Evolutionary conservation across 2,329 filamentous ascomycete species (phyloP), one percentile per base, ranked within the genome.

Genomic region (Neoascochyta sp.): DNA sequence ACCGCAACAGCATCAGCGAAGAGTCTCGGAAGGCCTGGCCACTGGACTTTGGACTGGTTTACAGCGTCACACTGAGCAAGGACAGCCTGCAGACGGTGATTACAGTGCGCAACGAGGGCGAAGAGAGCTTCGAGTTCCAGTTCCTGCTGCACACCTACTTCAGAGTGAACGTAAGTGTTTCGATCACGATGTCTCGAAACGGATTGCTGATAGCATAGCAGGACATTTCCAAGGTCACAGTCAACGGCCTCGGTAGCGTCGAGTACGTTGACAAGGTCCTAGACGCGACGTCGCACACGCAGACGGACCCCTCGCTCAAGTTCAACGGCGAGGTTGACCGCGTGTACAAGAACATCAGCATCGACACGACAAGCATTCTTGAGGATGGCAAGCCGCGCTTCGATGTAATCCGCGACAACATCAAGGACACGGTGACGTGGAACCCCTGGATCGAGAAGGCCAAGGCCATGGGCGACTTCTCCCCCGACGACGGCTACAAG

Each of bases 361-460:
- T 73, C 44, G 71, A 75, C 41, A 79, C 77, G 0, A 79, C 81
- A 21, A 70, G 74, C 9, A 76, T 93, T 26, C 57, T 70, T 10
- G 79, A 85, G 51, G 74, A 66, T 27, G 81, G 78, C 38, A 74
- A 75, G 53, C 71, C 80, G 9, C 68, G 75, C 28, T 88, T 84
- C 68, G 79, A 80, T 37, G 73, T 96, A 32, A 77, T 83, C 22
- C 79, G 92, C 40, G 87, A 95, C 64, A 89, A 87, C 46, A 74
- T 98, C 46, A 76, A 77, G 41, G 86, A 96, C 47, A 81, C 92
- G 10, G 90, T 95, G 1, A 84, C 96, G 16, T 98, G 92, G 92
- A 98, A 98, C 66, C 92, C 92, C 2, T 95, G 90, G 88, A 73
- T 75, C 22, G 86, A 89, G 43, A 94, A 93, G 70, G 80, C 86